A percentile compares a stretch with the other conserved stretches of the same genome.
Conservation (phyloP, 225 moss, liverwort and hornwort species). For the Pseudoscleropodium purum region DNA sequence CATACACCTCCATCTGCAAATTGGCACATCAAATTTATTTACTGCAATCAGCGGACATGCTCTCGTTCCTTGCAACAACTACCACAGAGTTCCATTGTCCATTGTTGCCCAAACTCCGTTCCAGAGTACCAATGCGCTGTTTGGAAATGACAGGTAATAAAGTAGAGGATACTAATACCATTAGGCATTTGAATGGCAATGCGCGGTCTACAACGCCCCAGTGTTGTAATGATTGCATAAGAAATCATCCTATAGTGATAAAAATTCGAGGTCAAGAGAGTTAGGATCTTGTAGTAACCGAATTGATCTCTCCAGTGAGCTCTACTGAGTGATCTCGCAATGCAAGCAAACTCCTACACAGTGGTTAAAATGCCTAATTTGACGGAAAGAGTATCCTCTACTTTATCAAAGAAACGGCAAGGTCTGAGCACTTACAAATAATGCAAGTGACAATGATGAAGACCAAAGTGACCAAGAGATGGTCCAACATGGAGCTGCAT, state of each 20-base stretch:
- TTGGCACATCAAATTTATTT: conserved; percentile 7
- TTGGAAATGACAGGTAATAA: background rate
- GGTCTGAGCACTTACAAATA: conserved; percentile 45
- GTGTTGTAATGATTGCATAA: background rate
- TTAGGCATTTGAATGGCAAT: background rate
- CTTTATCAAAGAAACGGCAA: background rate
- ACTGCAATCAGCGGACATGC: background rate
- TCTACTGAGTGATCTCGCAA: too few relatives aligned
- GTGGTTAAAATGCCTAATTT: background rate
- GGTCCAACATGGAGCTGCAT: conserved; percentile 48
- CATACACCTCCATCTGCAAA: conserved; percentile 82
- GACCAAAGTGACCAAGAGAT: conserved; percentile 54
- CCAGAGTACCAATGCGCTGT: too few relatives aligned
- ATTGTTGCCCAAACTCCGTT: background rate
- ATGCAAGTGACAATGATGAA: conserved; percentile 40
- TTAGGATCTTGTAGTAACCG: background rate
- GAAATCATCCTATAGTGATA: background rate
- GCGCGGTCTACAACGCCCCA: background rate
- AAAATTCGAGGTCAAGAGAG: background rate
- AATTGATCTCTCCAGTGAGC: background rate
- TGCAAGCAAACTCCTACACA: background rate
- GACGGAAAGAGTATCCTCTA: background rate
- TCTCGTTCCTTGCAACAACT: background rate
- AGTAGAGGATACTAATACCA: background rate
- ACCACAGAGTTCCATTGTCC: background rate